Conservation (phyloP, 2,329 filamentous ascomycete genomes). For the Fusarium graminum region DNA sequence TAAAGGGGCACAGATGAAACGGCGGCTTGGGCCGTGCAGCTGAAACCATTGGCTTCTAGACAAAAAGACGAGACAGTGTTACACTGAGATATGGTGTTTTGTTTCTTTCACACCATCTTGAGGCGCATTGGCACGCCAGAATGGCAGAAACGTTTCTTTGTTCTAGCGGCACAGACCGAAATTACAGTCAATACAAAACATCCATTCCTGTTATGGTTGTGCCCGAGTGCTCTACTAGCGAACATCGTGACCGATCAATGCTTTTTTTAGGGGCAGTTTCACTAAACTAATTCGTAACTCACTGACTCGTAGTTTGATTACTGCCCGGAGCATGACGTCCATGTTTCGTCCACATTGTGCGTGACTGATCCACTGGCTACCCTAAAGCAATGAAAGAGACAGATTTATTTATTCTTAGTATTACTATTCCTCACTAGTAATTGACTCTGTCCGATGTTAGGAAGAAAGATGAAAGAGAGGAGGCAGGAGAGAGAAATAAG, state of each 20-base stretch:
- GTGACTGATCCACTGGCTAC: background rate
- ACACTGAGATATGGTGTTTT: background rate
- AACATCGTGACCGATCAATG: background rate
- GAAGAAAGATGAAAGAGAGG: too few species aligned
- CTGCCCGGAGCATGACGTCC: background rate
- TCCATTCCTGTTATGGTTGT: constrained; percentile 3
- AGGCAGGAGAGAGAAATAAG: background rate
- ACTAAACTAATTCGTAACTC: background rate
- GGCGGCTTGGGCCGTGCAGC: constrained; percentile 18
- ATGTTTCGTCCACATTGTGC: too few species aligned
- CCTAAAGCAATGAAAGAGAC: background rate
- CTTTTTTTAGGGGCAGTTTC: constrained; percentile 1
- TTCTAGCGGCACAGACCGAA: constrained; percentile 16
- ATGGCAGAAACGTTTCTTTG: constrained; percentile 18
- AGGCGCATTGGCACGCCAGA: background rate
- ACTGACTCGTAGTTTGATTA: constrained; percentile 26
- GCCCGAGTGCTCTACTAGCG: background rate
- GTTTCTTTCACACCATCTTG: background rate
- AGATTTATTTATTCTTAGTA: constrained; percentile 7
- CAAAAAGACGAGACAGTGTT: background rate
- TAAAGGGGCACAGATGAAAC: constrained; percentile 29
- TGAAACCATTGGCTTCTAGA: constrained; percentile 15
- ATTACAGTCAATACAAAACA: constrained; percentile 10
- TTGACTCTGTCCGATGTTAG: too few species aligned
- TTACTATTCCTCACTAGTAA: background rate